Percentiles rank a stretch among this genome's conserved stretches.
These are phyloP conservation scores for Ogataea angusta DNA, from an alignment of 805 yeast genomes.

Conservation along the genomic window DNA sequence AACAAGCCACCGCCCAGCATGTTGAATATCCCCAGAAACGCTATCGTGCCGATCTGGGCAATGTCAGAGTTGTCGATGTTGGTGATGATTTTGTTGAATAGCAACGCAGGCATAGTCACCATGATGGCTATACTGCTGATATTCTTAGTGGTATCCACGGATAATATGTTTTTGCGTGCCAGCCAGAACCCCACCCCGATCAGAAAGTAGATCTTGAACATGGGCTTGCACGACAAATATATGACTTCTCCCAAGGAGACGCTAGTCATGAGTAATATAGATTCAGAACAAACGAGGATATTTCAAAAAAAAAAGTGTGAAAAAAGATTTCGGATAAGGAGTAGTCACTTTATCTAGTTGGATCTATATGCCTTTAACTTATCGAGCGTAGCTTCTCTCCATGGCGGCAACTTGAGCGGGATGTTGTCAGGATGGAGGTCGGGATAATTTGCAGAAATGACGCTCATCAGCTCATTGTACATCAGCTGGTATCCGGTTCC, in stretches of 20 bases:
- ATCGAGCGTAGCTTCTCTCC: slow-evolving; percentile 17
- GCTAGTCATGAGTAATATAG: slow-evolving; percentile 5
- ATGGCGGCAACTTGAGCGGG: slow-evolving; percentile 22
- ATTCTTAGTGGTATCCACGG: slow-evolving; percentile 66
- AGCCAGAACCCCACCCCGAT: slow-evolving; percentile 63
- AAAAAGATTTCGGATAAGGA: neutral
- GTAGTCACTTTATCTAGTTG: neutral
- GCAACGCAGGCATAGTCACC: slow-evolving; percentile 69
- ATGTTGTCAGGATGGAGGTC: slow-evolving; percentile 20
- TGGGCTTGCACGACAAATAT: slow-evolving; percentile 81
- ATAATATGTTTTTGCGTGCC: slow-evolving; percentile 58
- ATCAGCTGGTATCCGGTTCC: slow-evolving; percentile 36
- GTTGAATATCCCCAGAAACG: slow-evolving; percentile 44
- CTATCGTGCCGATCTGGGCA: slow-evolving; percentile 63
- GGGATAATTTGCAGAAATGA: slow-evolving; percentile 36
- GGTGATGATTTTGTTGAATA: slow-evolving; percentile 68
- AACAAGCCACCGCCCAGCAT: slow-evolving; percentile 44
- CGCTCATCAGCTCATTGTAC: slow-evolving; percentile 30
- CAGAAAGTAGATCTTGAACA: slow-evolving; percentile 74
- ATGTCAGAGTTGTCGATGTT: slow-evolving; percentile 67
- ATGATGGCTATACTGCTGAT: slow-evolving; percentile 66
- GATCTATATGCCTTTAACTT: slow-evolving; percentile 4
- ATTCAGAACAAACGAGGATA: no score
- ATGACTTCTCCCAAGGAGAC: slow-evolving; percentile 58
- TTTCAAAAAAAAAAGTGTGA: neutral